Evolutionary conservation across 2,329 filamentous ascomycete species (phyloP).

Genomic region (Talaromyces sp.): DNA sequence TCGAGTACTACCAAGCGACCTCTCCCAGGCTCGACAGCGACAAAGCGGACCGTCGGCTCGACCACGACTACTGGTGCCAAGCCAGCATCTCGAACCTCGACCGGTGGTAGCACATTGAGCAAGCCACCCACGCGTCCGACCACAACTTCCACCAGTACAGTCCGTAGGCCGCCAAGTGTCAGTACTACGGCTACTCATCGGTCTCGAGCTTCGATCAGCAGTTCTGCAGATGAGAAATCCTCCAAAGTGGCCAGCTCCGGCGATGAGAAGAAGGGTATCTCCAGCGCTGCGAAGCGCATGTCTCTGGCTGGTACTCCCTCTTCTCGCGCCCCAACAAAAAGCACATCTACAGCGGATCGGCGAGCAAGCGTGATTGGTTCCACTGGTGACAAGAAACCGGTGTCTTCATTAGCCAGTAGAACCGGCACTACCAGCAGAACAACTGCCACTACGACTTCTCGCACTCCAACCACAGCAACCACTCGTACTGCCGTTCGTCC

Average conservation of each 20-base stretch:
- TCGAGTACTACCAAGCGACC: conserved; percentile 22
- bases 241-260: conserved; percentile 41
- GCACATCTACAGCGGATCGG: conserved; percentile 35
- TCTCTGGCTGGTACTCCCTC: conserved; percentile 40
- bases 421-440: conserved; percentile 19
- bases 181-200: conserved; percentile 39
- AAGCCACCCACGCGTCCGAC: conserved; percentile 44
- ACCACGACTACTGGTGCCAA: conserved; percentile 30
- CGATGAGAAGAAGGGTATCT: conserved; percentile 44
- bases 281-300: conserved; percentile 43
- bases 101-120: conserved; percentile 39
- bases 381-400: conserved; percentile 31
- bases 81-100: conserved; percentile 28
- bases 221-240: conserved; percentile 43
- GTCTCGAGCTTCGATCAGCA: conserved; percentile 42
- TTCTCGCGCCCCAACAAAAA: conserved; percentile 33
- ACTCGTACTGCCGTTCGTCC: conserved; percentile 25
- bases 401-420: conserved; percentile 25
- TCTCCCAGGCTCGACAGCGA: conserved; percentile 32
- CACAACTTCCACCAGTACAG: conserved; percentile 4
- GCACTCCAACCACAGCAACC: conserved; percentile 26
- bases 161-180: conserved; percentile 24
- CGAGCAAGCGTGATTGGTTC: conserved; percentile 38
- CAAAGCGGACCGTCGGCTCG: conserved; percentile 31
- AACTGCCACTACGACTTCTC: conserved; percentile 23